A percentile compares a stretch with the other conserved stretches of the same genome.
phyloP scores from a whole-genome alignment of 331 rosid species.

The Phaseolus coccineus region DNA sequence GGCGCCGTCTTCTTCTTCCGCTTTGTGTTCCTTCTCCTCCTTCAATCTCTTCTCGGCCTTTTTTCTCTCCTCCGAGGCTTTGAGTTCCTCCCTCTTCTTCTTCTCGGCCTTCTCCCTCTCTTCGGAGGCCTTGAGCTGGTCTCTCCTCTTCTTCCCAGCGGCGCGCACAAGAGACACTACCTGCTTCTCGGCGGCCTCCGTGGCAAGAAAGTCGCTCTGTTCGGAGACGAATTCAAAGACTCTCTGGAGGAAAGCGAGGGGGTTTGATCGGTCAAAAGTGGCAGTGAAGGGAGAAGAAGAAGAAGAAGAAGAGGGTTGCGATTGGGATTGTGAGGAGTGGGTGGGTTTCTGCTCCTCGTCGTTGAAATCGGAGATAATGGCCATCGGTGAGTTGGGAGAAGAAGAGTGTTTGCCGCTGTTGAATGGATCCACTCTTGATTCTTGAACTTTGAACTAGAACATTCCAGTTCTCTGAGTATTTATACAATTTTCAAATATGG shows the following conservation, averaged over 20 bases:
- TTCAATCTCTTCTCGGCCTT: constrained; percentile 50
- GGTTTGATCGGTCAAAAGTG: constrained; percentile 65
- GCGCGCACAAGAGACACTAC: constrained; percentile 51
- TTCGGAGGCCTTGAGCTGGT: constrained; percentile 41
- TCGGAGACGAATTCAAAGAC: constrained; percentile 66
- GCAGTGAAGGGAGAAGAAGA: constrained; percentile 58
- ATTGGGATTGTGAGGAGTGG: neutral
- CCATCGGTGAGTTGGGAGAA: constrained; percentile 53
- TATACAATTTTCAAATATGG: neutral
- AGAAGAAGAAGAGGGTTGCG: neutral
- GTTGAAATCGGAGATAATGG: constrained; percentile 76
- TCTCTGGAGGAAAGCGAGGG: constrained; percentile 62
- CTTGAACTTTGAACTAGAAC: neutral
- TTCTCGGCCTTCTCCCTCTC: constrained; percentile 58
- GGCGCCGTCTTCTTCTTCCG: constrained; percentile 40
- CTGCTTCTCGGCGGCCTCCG: constrained; percentile 62
- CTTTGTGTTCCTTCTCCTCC: constrained; percentile 41
- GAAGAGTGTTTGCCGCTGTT: neutral
- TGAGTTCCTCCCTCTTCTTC: constrained; percentile 52
- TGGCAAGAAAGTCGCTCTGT: constrained; percentile 60
- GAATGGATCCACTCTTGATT: neutral
- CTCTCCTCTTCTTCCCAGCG: constrained; percentile 55
- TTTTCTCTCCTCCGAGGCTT: constrained; percentile 41
- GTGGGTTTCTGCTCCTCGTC: constrained; percentile 54
- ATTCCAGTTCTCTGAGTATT: neutral